Evolutionary conservation across 2,329 filamentous ascomycete species (phyloP).

Genomic region (Annulohypoxylon truncatum): DNA sequence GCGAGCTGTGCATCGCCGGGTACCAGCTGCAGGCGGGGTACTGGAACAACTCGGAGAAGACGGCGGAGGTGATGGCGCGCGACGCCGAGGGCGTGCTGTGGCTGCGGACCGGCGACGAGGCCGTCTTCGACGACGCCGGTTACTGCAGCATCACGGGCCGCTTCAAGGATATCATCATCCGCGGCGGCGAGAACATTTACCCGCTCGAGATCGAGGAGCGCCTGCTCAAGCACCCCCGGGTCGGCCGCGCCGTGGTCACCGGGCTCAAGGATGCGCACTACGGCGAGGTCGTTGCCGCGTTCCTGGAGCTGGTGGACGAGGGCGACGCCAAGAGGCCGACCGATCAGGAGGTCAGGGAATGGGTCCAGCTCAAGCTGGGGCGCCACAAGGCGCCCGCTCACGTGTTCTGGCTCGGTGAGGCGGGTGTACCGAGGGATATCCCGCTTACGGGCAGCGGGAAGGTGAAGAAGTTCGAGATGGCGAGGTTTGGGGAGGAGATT

Average conservation of each 20-base stretch:
- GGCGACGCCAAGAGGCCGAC: slow-evolving; percentile 53
- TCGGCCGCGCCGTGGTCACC: slow-evolving; percentile 75
- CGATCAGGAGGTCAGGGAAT: slow-evolving; percentile 68
- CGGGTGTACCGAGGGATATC: slow-evolving; percentile 64
- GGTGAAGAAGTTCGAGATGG: slow-evolving; percentile 75
- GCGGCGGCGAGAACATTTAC: slow-evolving; percentile 80
- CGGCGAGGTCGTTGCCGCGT: slow-evolving; percentile 78
- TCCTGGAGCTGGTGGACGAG: slow-evolving; percentile 60
- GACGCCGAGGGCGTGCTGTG: slow-evolving; percentile 68
- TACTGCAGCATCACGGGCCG: slow-evolving; percentile 80
- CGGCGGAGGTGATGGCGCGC: slow-evolving; percentile 67
- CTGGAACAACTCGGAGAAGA: slow-evolving; percentile 80
- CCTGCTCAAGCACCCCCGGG: slow-evolving; percentile 70
- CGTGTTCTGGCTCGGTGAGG: slow-evolving; percentile 79
- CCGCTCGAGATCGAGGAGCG: slow-evolving; percentile 81
- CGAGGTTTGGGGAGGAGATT: slow-evolving; percentile 65
- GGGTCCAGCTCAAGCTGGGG: slow-evolving; percentile 71
- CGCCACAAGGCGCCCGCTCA: slow-evolving; percentile 77
- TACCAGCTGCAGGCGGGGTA: slow-evolving; percentile 78
- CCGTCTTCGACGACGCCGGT: slow-evolving; percentile 74
- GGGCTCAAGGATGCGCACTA: slow-evolving; percentile 77
- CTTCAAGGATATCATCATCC: slow-evolving; percentile 84
- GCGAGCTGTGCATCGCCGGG: slow-evolving; percentile 82
- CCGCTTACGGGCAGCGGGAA: slow-evolving; percentile 80
- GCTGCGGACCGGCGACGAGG: slow-evolving; percentile 76